These are phyloP conservation scores for Tricholoma flavovirens DNA, from an alignment of 768 basidiomycete species.

Conservation along the genomic window DNA sequence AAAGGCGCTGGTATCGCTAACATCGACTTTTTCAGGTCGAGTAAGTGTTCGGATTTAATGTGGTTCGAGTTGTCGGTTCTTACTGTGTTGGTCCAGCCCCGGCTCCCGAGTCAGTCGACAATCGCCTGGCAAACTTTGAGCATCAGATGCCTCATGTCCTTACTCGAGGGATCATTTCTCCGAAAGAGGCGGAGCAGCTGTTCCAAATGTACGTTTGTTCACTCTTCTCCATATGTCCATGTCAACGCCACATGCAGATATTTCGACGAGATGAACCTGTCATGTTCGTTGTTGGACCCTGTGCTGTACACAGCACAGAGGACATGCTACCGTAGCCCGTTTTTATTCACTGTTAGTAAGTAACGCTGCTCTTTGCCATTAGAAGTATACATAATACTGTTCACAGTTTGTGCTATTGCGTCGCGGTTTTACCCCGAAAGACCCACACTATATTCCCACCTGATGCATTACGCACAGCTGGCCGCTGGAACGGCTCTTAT, in stretches of 20 bases:
- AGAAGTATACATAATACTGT: background rate
- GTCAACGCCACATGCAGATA: conserved; percentile 39
- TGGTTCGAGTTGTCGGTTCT: conserved; percentile 3
- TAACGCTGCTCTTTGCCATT: conserved; percentile 13
- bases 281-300: conserved; percentile 74
- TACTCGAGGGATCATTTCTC: conserved; percentile 54
- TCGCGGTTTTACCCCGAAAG: conserved; percentile 75
- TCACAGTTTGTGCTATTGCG: conserved; percentile 77
- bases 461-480: conserved; percentile 71
- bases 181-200: conserved; percentile 61
- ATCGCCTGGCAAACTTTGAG: conserved; percentile 32
- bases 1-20: conserved; percentile 61
- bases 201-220: conserved; percentile 55
- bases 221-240: background rate
- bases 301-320: conserved; percentile 78
- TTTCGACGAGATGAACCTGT: conserved; percentile 75
- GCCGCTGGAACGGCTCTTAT: conserved; percentile 76
- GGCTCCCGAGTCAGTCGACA: conserved; percentile 34
- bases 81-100: conserved; percentile 27
- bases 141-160: conserved; percentile 62
- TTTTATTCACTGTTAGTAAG: conserved; percentile 88
- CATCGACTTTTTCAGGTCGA: conserved; percentile 60
- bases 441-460: conserved; percentile 60
- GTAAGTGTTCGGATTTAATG: conserved; percentile 24
- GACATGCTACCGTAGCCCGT: conserved; percentile 80